These are phyloP conservation scores for Aspergillus asperescens DNA, from an alignment of 495 filamentous ascomycete genomes.

Conservation along the genomic window DNA sequence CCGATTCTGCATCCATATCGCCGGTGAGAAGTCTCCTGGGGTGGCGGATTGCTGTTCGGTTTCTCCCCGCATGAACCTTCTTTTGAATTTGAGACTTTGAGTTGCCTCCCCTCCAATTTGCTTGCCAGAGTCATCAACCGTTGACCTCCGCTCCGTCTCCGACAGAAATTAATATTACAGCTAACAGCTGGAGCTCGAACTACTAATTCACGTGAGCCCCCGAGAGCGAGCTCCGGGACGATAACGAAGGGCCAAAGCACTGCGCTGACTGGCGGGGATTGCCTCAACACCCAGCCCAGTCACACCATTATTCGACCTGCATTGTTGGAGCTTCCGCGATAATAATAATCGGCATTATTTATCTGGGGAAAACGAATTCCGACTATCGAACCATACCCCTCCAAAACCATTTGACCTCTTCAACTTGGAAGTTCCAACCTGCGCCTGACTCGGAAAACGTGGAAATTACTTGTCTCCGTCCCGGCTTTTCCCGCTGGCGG, in stretches of 20 bases:
- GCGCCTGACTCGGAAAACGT: constrained; percentile 8
- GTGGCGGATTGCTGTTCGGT: not conserved
- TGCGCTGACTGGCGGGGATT: not conserved
- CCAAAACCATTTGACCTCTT: not conserved
- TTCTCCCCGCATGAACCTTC: constrained; percentile 3
- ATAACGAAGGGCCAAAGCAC: constrained; percentile 17
- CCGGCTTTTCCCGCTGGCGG: constrained; percentile 26
- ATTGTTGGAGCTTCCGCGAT: constrained; percentile 1
- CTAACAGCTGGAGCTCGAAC: no score
- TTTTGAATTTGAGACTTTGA: no score
- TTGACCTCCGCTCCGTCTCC: not conserved
- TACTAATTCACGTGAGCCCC: constrained; percentile 1
- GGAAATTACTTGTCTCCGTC: constrained; percentile 18
- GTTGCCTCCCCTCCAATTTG: not conserved
- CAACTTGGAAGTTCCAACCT: not conserved
- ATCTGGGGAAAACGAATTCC: not conserved
- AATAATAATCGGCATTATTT: not conserved
- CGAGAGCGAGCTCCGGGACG: constrained; percentile 5
- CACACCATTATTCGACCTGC: not conserved
- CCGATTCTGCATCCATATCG: constrained; percentile 20
- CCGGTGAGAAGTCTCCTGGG: constrained; percentile 27
- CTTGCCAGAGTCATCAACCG: not conserved
- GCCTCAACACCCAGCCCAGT: not conserved
- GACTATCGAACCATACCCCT: constrained; percentile 2
- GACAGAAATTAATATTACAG: not conserved